These are phyloP conservation scores for Aegle marmelos DNA, from an alignment of 345 rosid species.

Conservation along the genomic window DNA sequence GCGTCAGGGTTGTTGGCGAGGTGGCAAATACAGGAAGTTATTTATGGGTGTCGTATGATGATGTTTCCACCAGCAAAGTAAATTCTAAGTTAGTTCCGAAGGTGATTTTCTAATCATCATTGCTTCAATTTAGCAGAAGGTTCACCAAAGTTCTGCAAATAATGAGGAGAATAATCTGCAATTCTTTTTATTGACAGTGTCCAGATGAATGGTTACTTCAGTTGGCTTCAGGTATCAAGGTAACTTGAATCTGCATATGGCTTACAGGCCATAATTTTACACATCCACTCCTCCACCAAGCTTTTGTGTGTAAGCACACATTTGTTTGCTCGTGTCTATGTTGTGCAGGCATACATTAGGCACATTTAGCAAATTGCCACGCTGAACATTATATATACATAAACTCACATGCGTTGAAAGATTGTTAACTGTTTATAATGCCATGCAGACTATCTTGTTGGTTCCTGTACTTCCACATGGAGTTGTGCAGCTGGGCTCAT, in stretches of 20 bases:
- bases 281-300: conserved; percentile 2
- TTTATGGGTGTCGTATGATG: conserved; percentile 41
- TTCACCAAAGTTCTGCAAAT: not conserved
- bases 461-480: conserved; percentile 60
- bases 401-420: conserved; percentile 1
- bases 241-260: conserved; percentile 21
- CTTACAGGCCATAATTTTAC: not conserved
- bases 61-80: conserved; percentile 25
- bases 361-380: not conserved
- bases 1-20: conserved; percentile 48
- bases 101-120: conserved; percentile 25
- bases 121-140: not conserved
- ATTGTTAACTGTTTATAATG: conserved; percentile 12
- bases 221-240: conserved; percentile 60
- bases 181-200: conserved; percentile 37
- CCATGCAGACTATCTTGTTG: conserved; percentile 55
- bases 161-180: not conserved
- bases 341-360: not conserved
- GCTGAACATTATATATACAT: not conserved
- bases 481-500: conserved; percentile 69
- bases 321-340: not conserved
- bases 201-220: conserved; percentile 68
- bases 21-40: conserved; percentile 44
- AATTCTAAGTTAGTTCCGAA: conserved; percentile 21
- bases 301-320: not conserved